Evolutionary conservation across 768 basidiomycete species (phyloP), one percentile per base, ranked within the genome.

Genomic region (Postia placenta): DNA sequence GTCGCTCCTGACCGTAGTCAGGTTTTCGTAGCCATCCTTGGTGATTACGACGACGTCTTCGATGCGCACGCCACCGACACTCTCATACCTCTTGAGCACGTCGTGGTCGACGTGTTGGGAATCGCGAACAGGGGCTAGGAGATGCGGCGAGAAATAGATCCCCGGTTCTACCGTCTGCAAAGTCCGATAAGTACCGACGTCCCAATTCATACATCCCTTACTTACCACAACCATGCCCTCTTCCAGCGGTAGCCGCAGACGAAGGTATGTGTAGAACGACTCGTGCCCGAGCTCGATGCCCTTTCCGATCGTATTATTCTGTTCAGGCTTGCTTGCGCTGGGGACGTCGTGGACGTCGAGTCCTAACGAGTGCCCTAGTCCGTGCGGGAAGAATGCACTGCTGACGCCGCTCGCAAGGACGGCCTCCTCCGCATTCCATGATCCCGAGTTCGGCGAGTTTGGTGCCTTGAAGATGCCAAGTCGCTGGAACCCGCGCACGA

Each of bases 261-360:
- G 74, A 26, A 99, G 71, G 64, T 91, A 89, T 6, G 73, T 73
- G 65, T 93, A 92, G 48, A 95, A 82, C 51, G 74, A 80, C 40
- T 79, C 74, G 55, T 85, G 80, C 2, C 67, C 60, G 11, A 54
- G 47, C 23, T 55, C 56, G 2, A 56, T 40, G 47, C 53, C 60
- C 50, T 65, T 65, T 30, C 52, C 60, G 51, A 82, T 74, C 2
- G 79, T 83, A 1, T 69, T 67, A 56, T 79, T 85, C 14, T 69
- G 67, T 7, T 50, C 63, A n/a, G 86, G 90, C 62, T 83, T 89
- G 64, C 79, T 87, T n/a, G 85, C 85, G 40, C 75, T 79, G 0
- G 91, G 87, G 1, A 87, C 89, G 59, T 96, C 94, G 61, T 96
- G 95, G 1, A 97, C 93, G 62, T 98, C 95, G 66, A 96, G 72